Evolutionary conservation across 805 yeast species (phyloP).

Genomic region (Yamadazyma phyllophila): DNA sequence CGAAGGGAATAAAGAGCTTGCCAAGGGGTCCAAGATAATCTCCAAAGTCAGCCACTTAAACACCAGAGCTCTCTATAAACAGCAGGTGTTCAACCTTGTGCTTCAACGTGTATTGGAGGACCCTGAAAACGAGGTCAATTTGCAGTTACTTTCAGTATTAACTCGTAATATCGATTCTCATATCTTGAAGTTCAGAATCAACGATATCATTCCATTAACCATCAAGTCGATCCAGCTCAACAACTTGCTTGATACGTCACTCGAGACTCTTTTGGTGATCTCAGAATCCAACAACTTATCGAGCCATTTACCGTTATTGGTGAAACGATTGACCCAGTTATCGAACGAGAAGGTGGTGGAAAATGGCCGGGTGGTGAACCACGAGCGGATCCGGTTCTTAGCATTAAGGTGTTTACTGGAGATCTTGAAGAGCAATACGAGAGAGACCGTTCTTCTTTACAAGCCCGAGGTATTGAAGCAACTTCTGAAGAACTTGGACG

Average conservation of each 20-base stretch:
- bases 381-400: conserved; percentile 51
- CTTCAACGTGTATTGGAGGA: conserved; percentile 49
- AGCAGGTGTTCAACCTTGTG: conserved; percentile 63
- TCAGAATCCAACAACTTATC: conserved; percentile 54
- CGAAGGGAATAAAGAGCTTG: conserved; percentile 44
- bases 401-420: conserved; percentile 54
- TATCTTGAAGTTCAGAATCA: conserved; percentile 63
- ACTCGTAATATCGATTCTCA: conserved; percentile 65
- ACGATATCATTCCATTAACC: conserved; percentile 66
- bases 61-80: conserved; percentile 72
- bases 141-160: conserved; percentile 66
- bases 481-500: conserved; percentile 60
- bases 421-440: conserved; percentile 39
- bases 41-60: conserved; percentile 54
- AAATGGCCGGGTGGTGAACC: conserved; percentile 25
- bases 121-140: conserved; percentile 41
- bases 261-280: conserved; percentile 54
- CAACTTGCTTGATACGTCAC: conserved; percentile 57
- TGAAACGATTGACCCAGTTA: conserved; percentile 52
- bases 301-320: conserved; percentile 53
- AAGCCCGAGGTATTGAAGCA: conserved; percentile 47
- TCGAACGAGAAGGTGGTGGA: conserved; percentile 18
- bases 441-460: conserved; percentile 49
- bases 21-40: conserved; percentile 27
- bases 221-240: conserved; percentile 58